phyloP scores from a whole-genome alignment of 306 rosid genomes.

The Alnus glutinosa region DNA sequence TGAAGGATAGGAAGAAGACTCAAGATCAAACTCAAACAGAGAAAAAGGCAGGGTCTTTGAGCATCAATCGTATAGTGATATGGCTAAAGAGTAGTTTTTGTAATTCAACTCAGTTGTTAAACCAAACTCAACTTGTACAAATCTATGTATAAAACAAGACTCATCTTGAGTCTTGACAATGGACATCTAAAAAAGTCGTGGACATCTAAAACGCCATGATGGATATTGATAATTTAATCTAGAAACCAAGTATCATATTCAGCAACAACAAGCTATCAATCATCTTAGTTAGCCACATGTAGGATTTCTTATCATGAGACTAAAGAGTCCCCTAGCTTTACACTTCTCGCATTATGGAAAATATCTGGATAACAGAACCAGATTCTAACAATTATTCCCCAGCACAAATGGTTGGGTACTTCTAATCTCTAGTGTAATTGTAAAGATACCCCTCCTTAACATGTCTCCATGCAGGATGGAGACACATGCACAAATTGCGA shows the following conservation, averaged over 20 bases:
- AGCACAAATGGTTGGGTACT: neutral
- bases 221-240: constrained; percentile 10
- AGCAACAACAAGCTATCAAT: constrained; percentile 4
- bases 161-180: no score
- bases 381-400: neutral
- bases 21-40: no score
- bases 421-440: neutral
- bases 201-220: constrained; percentile 6
- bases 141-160: no score
- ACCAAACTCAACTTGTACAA: no score
- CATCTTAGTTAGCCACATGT: neutral
- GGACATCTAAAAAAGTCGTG: constrained; percentile 1
- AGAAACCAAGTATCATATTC: constrained; percentile 14
- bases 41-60: no score
- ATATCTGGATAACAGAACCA: neutral
- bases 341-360: neutral
- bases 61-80: no score
- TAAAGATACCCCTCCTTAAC: neutral
- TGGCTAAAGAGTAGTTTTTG: no score
- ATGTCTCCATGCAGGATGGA: neutral
- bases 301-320: neutral
- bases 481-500: neutral
- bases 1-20: no score
- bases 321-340: neutral
- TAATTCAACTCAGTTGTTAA: no score